Evolutionary conservation across 441 rosid genomes (phyloP), one percentile per base, ranked within the genome.

Genomic region (Populus hybrid): DNA sequence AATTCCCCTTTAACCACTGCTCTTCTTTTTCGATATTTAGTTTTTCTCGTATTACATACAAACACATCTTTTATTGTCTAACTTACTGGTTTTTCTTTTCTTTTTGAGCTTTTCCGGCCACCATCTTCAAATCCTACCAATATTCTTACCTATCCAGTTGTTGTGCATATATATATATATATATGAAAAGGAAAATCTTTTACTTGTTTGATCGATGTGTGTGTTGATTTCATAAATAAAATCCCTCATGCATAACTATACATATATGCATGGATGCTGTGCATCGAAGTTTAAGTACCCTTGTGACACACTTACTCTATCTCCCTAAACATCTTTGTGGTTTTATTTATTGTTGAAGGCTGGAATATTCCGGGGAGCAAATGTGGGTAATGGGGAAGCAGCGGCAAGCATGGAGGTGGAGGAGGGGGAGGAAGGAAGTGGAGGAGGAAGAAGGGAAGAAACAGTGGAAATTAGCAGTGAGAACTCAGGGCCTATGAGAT

Each of bases 381-480:
- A 86, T 71, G 82, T 79, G 0, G 80, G 85, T 0, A 68, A 28
- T 18, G 83, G 89, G 1, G 86, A 80, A 9, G 81, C 82, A 0
- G 80, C 87, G 24, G 85, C 81, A 63, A 76, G 76, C 50, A 76
- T 77, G 67, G 91, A 83, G 79, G 92, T 86, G 82, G 86, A 68
- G 81, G 91, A 20, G 82, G 90, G 21, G 83, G 91, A 66, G 81
- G 85, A 81, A 5, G 92, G 86, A 70, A 87, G 71, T 11, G 23
- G 71, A 68, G 71, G 71, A 33, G 90, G 64, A 83, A 82, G 83
- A 77, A 82, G 90, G 77, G 94, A 89, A 50, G 93, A 90, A 11
- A 90, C 93, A 6, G 97, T 92, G 64, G 99, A 94, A 83, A 88
- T 96, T 71, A 96, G 99, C 78, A 94, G 99, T 28, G 99, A 94